Evolutionary conservation across 2,329 filamentous ascomycete species (phyloP).

Genomic region (Hypoxylon sp.): DNA sequence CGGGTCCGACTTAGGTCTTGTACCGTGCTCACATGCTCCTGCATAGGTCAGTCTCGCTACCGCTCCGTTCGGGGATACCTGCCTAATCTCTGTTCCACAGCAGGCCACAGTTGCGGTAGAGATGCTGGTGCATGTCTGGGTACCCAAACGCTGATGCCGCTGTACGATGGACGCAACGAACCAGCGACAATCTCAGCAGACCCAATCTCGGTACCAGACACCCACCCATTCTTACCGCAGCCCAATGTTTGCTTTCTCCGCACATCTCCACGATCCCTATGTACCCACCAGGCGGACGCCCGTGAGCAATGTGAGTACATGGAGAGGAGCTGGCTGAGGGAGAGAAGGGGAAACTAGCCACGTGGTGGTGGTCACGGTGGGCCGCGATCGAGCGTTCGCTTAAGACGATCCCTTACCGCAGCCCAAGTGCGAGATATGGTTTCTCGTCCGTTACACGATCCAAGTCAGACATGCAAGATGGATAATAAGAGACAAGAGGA

Average conservation of each 20-base stretch:
- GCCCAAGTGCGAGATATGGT: background rate
- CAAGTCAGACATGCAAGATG: no score
- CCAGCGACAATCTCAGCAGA: background rate
- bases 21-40: background rate
- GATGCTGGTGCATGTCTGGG: conserved; percentile 21
- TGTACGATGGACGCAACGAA: conserved; percentile 18
- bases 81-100: conserved; percentile 35
- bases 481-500: no score
- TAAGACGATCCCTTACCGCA: conserved; percentile 10
- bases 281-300: no score
- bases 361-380: background rate
- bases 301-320: background rate
- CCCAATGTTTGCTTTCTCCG: background rate
- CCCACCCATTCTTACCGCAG: background rate
- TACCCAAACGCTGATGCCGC: conserved; percentile 12
- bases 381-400: conserved; percentile 12
- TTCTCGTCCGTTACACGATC: conserved; percentile 25
- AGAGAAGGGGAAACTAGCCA: background rate
- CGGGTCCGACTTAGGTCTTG: background rate
- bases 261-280: background rate
- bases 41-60: conserved; percentile 14
- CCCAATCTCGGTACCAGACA: conserved; percentile 1
- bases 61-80: conserved; percentile 29
- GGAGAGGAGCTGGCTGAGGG: no score
- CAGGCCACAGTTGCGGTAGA: conserved; percentile 27